Evolutionary conservation across 73 alveolate genomes (phyloP).

Genomic region (Paramecium biaurelia): DNA sequence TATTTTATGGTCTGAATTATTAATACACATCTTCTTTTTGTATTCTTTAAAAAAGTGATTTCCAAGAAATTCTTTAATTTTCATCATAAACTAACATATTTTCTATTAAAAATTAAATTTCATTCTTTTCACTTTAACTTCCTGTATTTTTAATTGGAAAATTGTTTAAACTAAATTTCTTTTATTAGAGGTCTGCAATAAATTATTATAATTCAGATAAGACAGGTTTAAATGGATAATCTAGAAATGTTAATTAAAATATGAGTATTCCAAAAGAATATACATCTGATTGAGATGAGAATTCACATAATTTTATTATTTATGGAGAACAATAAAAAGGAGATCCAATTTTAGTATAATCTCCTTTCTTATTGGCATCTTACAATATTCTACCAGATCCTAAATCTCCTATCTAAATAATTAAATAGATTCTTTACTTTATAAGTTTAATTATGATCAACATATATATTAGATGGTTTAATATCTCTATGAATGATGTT

Average conservation of each 20-base stretch:
- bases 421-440: not conserved
- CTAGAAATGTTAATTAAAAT: not conserved
- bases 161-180: too few species aligned
- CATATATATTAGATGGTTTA: not conserved
- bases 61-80: not conserved
- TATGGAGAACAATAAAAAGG: not conserved
- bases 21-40: too few species aligned
- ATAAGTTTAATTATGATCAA: not conserved
- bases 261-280: not conserved
- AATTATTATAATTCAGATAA: not conserved
- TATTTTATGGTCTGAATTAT: too few species aligned
- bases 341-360: not conserved
- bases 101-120: not conserved
- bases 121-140: not conserved
- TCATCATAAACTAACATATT: not conserved
- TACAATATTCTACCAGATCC: conserved; percentile 43
- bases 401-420: conserved; percentile 44
- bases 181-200: too few species aligned
- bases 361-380: not conserved
- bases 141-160: too few species aligned
- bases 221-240: not conserved
- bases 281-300: not conserved
- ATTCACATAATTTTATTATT: not conserved
- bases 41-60: not conserved
- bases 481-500: not conserved